Percentiles rank a stretch among this genome's conserved stretches.
Evolutionary conservation across 495 filamentous ascomycete genomes (phyloP).

Genomic region (Thozetella sp.): DNA sequence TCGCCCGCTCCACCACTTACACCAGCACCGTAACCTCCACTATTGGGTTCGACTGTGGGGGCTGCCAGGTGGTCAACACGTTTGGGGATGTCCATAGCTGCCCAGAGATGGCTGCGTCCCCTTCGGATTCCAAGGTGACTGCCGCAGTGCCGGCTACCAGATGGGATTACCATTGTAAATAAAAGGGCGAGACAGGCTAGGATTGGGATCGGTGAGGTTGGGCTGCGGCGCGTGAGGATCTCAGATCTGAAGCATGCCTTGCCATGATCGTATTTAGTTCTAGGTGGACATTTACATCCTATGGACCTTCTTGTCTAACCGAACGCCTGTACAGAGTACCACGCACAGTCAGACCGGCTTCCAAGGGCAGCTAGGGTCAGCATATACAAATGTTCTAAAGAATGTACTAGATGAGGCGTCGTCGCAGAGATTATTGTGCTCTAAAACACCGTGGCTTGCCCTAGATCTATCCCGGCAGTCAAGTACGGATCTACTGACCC

Average conservation of each 20-base stretch:
- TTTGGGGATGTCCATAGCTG: neutral
- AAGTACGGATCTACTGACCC: neutral
- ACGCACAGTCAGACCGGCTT: no score
- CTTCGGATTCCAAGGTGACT: neutral
- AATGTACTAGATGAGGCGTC: no score
- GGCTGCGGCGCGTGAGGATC: neutral
- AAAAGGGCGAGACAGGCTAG: no score
- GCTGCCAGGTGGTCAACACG: constrained; percentile 3
- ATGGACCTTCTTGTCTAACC: no score
- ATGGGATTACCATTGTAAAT: neutral
- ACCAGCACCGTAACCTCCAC: neutral
- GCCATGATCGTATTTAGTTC: no score
- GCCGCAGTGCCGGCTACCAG: neutral
- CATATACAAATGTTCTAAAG: no score
- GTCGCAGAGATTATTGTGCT: neutral
- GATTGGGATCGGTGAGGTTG: neutral
- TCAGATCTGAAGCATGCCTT: no score
- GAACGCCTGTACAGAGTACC: no score
- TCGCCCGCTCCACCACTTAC: neutral
- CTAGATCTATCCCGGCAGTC: neutral
- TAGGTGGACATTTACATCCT: no score
- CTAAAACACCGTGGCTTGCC: neutral
- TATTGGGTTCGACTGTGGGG: constrained; percentile 4
- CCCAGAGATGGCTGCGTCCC: neutral
- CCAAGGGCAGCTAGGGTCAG: no score